Base-by-base conservation (phyloP, 1,284 basidiomycete genomes). In the Ganoderma leucocontextum region DNA sequence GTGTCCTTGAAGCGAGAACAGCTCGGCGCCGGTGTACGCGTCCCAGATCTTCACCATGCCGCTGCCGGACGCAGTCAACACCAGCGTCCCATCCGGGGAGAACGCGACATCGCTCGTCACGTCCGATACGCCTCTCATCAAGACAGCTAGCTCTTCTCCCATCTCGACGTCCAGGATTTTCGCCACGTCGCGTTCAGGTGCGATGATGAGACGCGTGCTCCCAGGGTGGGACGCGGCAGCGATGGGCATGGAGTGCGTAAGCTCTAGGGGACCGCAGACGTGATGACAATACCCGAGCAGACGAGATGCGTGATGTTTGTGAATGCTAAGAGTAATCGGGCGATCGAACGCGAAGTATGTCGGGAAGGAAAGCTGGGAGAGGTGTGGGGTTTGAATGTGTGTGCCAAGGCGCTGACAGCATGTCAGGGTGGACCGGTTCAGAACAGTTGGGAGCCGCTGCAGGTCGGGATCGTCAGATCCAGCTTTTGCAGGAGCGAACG, bases 151-250 rank as follows among this genome's bases (percentile, higher is more conserved):
- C 66, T 71, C 64, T 15, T 72, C 63, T 10, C 75, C 74, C 7
- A 67, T 71, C 36, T 64, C 67, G 13, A 67, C 66, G 59, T 52
- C 66, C 72, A 72, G 75, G 33, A 77, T 62, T 10, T 70, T 64
- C 19, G 64, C 68, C 35, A 39, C 70, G 7, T 65, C 63, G 60
- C 74, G 71, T 12, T 74, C 71, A 2, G 75, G 75, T 41, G 70
- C 74, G 8, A 76, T 74, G 4, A 73, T 70, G 36, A 79, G 25
- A 7, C 69, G 73, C 35, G 42, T 55, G 33, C 70, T 67, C 41
- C 74, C 74, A n/a, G 72, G 73, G 17, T 78, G 73, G 62, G 76
- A 78, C 3, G 73, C 73, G 29, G 72, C 68, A 35, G 69, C 25
- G 33, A 19, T 52, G 17, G 17, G 29, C 29, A 29, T 29, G 29